phyloP scores from a whole-genome alignment of 148 eudicot species.

The Rhododendron griersonianum region DNA sequence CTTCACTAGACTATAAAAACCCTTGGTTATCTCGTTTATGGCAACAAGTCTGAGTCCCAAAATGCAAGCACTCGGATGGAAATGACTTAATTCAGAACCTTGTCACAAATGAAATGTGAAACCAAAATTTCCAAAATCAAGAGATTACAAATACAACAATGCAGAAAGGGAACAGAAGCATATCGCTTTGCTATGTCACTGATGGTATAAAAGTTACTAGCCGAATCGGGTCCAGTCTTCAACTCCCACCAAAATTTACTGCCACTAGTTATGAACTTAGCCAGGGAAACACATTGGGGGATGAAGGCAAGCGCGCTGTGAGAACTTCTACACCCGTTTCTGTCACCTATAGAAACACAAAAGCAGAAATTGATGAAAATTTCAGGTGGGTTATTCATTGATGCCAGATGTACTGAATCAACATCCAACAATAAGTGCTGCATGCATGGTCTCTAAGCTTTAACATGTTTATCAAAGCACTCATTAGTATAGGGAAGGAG shows the following conservation, averaged over 20 bases:
- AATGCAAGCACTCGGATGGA: neutral
- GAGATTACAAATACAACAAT: conserved; percentile 4
- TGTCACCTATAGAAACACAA: conserved; percentile 56
- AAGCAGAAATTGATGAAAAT: neutral
- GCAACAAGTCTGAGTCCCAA: neutral
- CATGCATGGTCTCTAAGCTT: neutral
- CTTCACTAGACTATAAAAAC: neutral
- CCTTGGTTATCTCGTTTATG: neutral
- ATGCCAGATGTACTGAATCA: neutral
- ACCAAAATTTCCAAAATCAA: neutral
- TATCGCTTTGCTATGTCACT: neutral
- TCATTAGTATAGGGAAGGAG: neutral
- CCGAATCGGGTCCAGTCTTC: neutral
- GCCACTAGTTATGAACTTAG: conserved; percentile 33
- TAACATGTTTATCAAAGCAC: neutral
- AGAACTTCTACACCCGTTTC: conserved; percentile 93
- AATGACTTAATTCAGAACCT: neutral
- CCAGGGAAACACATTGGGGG: conserved; percentile 92
- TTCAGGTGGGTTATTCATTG: neutral
- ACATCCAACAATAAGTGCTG: neutral
- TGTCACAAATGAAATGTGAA: neutral
- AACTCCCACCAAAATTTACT: neutral
- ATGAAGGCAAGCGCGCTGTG: conserved; percentile 81
- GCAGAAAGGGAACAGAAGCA: neutral
- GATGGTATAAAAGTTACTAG: neutral